Conservation (phyloP, 306 rosid genomes). For the Dryas alaskensis region DNA sequence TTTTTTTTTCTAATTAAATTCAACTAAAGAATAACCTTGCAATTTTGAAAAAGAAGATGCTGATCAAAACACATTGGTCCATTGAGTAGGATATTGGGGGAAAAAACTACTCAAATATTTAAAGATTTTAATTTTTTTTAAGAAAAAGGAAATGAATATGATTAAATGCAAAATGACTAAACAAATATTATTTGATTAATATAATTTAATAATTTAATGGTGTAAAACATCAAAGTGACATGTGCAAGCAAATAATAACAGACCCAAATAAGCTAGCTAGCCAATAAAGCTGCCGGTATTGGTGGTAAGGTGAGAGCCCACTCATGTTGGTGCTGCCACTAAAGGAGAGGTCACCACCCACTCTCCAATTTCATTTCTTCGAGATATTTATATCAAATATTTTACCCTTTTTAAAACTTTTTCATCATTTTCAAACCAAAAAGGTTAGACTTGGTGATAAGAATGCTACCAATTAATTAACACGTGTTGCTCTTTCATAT, state of each 20-base stretch:
- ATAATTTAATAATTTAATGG: slow-evolving; percentile 6
- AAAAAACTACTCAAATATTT: neutral
- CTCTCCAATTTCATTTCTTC: slow-evolving; percentile 23
- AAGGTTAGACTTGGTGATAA: slow-evolving; percentile 28
- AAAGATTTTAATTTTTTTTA: neutral
- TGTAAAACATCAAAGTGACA: slow-evolving; percentile 20
- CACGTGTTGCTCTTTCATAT: slow-evolving; percentile 43
- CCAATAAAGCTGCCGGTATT: slow-evolving; percentile 46
- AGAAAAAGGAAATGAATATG: neutral
- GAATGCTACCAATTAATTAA: slow-evolving; percentile 42
- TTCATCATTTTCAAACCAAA: slow-evolving; percentile 11
- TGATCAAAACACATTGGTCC: neutral
- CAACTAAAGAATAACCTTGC: too few species aligned
- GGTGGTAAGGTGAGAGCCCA: slow-evolving; percentile 75
- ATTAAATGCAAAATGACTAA: slow-evolving; percentile 20
- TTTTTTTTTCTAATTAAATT: too few species aligned
- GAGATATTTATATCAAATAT: neutral
- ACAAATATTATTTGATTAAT: slow-evolving; percentile 23
- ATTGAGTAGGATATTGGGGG: neutral
- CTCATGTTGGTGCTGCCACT: slow-evolving; percentile 50
- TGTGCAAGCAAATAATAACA: slow-evolving; percentile 14
- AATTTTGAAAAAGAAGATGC: neutral
- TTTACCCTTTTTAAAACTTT: slow-evolving; percentile 13
- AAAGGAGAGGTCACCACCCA: slow-evolving; percentile 39
- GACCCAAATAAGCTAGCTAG: slow-evolving; percentile 16